Percentiles rank a stretch among this genome's conserved stretches.
Conservation (phyloP, 169 alveolate genomes). For the Miamiensis avidus region DNA sequence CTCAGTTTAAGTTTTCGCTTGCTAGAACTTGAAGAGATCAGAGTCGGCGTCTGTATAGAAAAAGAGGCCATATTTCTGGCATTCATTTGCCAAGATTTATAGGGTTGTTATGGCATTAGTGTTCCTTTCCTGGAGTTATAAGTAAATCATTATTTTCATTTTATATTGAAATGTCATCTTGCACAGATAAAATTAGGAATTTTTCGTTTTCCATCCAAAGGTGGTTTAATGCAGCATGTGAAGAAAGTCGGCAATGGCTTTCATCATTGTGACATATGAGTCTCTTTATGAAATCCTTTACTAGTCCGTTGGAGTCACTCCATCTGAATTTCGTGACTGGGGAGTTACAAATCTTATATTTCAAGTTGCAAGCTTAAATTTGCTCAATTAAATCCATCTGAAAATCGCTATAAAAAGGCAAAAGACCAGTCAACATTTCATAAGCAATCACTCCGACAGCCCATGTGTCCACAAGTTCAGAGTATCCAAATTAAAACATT, state of each 20-base stretch:
- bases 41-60: too few species aligned
- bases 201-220: neutral
- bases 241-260: neutral
- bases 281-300: neutral
- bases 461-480: conserved; percentile 71
- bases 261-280: neutral
- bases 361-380: neutral
- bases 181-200: neutral
- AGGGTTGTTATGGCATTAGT: too few species aligned
- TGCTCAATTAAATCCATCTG: neutral
- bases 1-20: too few species aligned
- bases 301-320: neutral
- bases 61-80: too few species aligned
- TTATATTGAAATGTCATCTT: neutral
- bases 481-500: conserved; percentile 55
- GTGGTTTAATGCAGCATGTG: neutral
- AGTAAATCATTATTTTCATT: too few species aligned
- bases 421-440: conserved; percentile 61
- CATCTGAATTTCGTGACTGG: neutral
- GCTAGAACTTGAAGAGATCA: too few species aligned
- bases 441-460: conserved; percentile 63
- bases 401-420: neutral
- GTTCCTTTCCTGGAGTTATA: too few species aligned
- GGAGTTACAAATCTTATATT: neutral
- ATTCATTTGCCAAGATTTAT: too few species aligned